These are phyloP conservation scores for Lactarius hengduanensis DNA, from an alignment of 768 basidiomycete species.

Conservation along the genomic window DNA sequence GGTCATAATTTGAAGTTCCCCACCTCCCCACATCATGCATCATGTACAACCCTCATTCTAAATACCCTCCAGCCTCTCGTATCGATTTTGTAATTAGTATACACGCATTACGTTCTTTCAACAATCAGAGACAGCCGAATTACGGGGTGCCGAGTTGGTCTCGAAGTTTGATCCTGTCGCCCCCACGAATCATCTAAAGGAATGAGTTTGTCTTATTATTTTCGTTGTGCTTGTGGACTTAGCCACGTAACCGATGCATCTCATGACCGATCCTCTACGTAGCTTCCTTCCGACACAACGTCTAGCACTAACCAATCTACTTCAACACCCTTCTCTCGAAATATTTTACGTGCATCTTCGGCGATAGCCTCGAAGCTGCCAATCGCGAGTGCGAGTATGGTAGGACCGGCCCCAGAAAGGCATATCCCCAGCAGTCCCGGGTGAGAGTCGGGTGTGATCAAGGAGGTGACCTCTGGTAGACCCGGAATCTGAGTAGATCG, in stretches of 20 bases:
- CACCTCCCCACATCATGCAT: slow-evolving; percentile 4
- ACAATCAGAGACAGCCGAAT: not conserved
- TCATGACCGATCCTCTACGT: slow-evolving; percentile 27
- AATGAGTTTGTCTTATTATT: not conserved
- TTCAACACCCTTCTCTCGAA: slow-evolving; percentile 65
- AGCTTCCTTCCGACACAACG: slow-evolving; percentile 50
- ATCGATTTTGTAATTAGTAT: not conserved
- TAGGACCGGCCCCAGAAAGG: slow-evolving; percentile 96
- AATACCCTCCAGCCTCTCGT: slow-evolving; percentile 12
- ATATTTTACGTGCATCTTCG: slow-evolving; percentile 73
- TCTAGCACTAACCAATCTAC: slow-evolving; percentile 90
- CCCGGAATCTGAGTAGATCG: slow-evolving; percentile 76
- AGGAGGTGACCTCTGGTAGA: slow-evolving; percentile 85
- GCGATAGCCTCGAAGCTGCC: slow-evolving; percentile 82
- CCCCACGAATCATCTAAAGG: not conserved
- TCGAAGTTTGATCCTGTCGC: not conserved
- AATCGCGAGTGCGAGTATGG: slow-evolving; percentile 93
- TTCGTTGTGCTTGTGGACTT: not conserved
- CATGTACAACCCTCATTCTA: slow-evolving; percentile 9
- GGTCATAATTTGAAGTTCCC: not conserved
- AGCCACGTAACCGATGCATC: slow-evolving; percentile 2
- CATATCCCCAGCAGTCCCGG: slow-evolving; percentile 97
- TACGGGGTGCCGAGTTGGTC: not conserved
- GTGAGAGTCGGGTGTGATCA: slow-evolving; percentile 84
- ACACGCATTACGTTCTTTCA: not conserved